Evolutionary conservation across 1,284 basidiomycete species (phyloP).

Genomic region (Sporisorium exsertum): DNA sequence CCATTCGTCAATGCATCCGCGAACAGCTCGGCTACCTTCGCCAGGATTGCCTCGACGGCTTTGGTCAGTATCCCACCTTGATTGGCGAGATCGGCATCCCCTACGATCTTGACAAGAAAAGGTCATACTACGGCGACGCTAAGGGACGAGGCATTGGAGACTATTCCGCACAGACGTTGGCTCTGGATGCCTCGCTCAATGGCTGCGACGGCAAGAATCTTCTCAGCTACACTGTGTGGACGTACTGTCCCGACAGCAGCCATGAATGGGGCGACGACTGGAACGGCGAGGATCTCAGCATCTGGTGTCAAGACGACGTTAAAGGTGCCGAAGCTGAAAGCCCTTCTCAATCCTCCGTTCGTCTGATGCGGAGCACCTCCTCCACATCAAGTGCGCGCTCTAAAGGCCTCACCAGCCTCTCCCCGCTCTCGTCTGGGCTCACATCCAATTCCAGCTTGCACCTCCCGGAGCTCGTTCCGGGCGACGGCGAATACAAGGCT

Average conservation of each 20-base stretch:
- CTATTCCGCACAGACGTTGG: constrained; percentile 82
- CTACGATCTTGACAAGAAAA: constrained; percentile 87
- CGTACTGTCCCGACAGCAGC: constrained; percentile 79
- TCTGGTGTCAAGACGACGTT: constrained; percentile 83
- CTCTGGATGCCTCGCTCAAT: constrained; percentile 91
- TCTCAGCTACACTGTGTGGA: constrained; percentile 90
- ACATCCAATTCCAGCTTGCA: constrained; percentile 19
- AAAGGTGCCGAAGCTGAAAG: constrained; percentile 52
- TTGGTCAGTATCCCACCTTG: constrained; percentile 84
- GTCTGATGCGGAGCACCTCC: not conserved
- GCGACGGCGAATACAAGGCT: constrained; percentile 28
- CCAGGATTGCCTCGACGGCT: constrained; percentile 75
- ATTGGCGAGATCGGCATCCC: constrained; percentile 97
- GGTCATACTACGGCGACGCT: constrained; percentile 74
- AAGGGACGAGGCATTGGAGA: constrained; percentile 71
- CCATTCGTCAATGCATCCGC: constrained; percentile 84
- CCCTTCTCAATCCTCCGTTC: not conserved
- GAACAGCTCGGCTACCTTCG: constrained; percentile 86
- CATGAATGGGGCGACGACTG: constrained; percentile 94
- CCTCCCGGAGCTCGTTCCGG: constrained; percentile 24
- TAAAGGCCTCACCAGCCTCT: constrained; percentile 17
- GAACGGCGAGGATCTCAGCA: constrained; percentile 93
- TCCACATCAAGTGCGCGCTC: constrained; percentile 15
- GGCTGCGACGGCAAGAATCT: constrained; percentile 85
- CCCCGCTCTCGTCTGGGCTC: constrained; percentile 14